phyloP scores from a whole-genome alignment of 139 green algal species.

The Spirogloea muscicola region DNA sequence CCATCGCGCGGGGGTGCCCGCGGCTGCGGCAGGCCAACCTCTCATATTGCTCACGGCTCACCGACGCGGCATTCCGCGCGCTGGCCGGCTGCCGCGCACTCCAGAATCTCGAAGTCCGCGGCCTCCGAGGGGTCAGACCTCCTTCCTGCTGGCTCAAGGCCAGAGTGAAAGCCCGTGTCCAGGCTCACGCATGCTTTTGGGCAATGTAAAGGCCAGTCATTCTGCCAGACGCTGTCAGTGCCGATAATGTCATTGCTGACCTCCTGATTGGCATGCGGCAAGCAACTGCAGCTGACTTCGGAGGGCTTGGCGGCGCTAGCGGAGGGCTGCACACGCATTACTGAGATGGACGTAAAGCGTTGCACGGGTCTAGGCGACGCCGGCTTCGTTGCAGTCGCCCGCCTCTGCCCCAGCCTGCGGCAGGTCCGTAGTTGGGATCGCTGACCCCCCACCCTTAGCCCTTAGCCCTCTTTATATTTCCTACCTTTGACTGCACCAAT shows the following conservation, averaged over 20 bases:
- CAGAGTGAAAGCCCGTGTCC: background rate
- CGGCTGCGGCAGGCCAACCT: conserved; percentile 8
- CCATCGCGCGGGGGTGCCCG: conserved; percentile 7
- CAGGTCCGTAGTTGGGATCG: background rate
- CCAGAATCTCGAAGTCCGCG: conserved; percentile 16
- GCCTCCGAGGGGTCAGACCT: background rate
- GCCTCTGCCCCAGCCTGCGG: conserved; percentile 5
- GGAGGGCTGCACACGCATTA: background rate
- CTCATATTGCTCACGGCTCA: conserved; percentile 10
- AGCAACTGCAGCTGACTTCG: no score
- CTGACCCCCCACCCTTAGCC: background rate
- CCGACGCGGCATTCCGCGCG: conserved; percentile 1
- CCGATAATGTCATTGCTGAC: no score
- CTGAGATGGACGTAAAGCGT: conserved; percentile 17
- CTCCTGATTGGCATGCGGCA: no score
- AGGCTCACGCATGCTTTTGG: no score
- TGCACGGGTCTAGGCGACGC: conserved; percentile 11
- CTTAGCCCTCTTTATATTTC: background rate
- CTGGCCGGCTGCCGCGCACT: conserved; percentile 1
- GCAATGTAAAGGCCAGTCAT: no score
- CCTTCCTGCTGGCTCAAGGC: background rate
- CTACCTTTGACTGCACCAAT: background rate
- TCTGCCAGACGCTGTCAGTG: no score
- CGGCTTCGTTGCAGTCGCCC: conserved; percentile 6
- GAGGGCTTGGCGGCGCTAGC: background rate